phyloP scores from a whole-genome alignment of 352 stramenopile genomes.

The Pythium oligandrum region DNA sequence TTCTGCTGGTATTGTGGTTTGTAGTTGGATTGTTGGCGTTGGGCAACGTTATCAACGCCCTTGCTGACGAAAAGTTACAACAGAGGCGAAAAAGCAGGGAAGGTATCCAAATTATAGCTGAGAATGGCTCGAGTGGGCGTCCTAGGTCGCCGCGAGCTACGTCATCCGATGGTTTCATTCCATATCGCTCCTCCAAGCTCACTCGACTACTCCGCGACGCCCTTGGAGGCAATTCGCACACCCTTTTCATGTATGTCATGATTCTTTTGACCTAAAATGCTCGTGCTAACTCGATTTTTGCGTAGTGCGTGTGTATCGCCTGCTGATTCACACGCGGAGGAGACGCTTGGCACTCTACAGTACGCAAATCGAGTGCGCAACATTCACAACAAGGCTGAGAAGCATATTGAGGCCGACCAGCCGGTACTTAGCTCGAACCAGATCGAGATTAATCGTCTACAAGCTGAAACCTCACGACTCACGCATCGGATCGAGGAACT shows the following conservation, averaged over 20 bases:
- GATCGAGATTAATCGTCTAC: slow-evolving; percentile 36
- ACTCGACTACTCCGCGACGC: slow-evolving; percentile 49
- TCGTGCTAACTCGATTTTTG: not conserved
- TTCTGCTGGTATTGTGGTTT: not conserved
- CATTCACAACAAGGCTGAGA: slow-evolving; percentile 74
- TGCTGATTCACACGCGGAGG: slow-evolving; percentile 33
- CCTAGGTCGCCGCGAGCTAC: slow-evolving; percentile 3
- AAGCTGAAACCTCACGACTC: slow-evolving; percentile 28
- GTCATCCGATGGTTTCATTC: slow-evolving; percentile 23
- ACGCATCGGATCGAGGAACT: slow-evolving; percentile 9
- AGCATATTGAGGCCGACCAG: slow-evolving; percentile 35
- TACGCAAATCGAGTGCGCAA: slow-evolving; percentile 69
- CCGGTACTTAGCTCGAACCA: slow-evolving; percentile 21
- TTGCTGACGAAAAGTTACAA: slow-evolving; percentile 34
- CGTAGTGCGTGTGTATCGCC: slow-evolving; percentile 66
- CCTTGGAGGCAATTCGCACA: slow-evolving; percentile 50
- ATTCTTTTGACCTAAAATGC: not conserved
- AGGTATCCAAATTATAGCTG: too few species aligned
- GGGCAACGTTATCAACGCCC: slow-evolving; percentile 51
- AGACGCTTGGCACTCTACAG: slow-evolving; percentile 66
- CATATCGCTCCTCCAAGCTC: slow-evolving; percentile 50
- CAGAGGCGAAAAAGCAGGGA: slow-evolving; percentile 20
- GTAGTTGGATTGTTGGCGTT: slow-evolving; percentile 40
- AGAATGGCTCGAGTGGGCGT: not conserved
- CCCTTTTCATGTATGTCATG: slow-evolving; percentile 44